A percentile compares a stretch with the other conserved stretches of the same genome.
phyloP scores from a whole-genome alignment of 2,329 filamentous ascomycete genomes.

The Neopestalotiopsis sp. region DNA sequence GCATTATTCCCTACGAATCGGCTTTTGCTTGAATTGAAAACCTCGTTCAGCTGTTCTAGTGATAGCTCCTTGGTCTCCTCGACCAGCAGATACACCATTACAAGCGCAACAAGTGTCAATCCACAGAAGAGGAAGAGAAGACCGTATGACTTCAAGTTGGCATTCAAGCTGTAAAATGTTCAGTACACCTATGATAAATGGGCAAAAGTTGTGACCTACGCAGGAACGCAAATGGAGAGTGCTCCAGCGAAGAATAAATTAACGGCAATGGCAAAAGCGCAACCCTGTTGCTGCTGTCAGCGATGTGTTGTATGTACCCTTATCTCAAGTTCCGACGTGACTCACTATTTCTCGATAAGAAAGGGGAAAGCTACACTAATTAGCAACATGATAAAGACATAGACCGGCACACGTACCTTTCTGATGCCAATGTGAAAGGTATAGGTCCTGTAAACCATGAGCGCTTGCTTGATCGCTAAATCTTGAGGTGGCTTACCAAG shows the following conservation, averaged over 20 bases:
- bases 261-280: background rate
- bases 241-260: background rate
- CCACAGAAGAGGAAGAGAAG: slow-evolving; percentile 17
- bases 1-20: background rate
- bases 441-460: background rate
- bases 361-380: background rate
- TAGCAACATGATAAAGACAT: background rate
- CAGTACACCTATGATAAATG: background rate
- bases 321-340: no score
- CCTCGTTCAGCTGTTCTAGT: background rate
- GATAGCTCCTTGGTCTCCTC: slow-evolving; percentile 8
- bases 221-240: background rate
- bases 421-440: background rate
- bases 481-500: background rate
- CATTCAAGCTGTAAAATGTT: background rate
- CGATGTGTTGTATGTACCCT: no score
- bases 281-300: background rate
- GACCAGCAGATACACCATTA: slow-evolving; percentile 20
- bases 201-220: background rate
- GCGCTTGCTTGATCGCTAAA: background rate
- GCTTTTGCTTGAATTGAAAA: background rate
- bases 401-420: background rate
- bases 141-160: background rate
- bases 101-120: slow-evolving; percentile 26
- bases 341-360: background rate